Evolutionary conservation across 805 yeast genomes (phyloP).

Genomic region (Zygosaccharomyces gambellarensis): DNA sequence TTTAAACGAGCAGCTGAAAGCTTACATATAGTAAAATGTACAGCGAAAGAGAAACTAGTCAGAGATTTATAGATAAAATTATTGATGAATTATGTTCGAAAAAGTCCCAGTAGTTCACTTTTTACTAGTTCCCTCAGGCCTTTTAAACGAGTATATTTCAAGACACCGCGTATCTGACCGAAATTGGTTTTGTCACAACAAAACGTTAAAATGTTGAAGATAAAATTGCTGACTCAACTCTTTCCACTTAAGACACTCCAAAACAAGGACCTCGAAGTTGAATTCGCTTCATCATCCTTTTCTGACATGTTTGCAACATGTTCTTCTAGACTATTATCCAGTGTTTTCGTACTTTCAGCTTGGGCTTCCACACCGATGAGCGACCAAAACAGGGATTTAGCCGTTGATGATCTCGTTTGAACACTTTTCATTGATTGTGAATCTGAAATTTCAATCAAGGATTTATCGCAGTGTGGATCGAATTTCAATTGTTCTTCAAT

Average conservation of each 20-base stretch:
- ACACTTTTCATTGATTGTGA: neutral
- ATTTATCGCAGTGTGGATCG: neutral
- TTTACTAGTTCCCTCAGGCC: too few relatives aligned
- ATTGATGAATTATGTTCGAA: too few relatives aligned
- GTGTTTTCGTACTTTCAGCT: neutral
- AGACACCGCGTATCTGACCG: too few relatives aligned
- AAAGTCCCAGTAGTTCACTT: too few relatives aligned
- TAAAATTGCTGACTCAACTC: neutral
- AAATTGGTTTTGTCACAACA: too few relatives aligned
- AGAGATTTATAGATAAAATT: too few relatives aligned
- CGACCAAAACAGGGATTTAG: constrained; percentile 4
- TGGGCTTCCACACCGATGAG: neutral
- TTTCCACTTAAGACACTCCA: constrained; percentile 2
- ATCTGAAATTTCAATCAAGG: neutral
- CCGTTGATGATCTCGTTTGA: constrained; percentile 1
- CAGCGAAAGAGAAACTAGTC: too few relatives aligned
- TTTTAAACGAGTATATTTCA: too few relatives aligned
- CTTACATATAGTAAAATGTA: too few relatives aligned
- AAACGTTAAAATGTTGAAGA: too few relatives aligned
- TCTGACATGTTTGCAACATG: neutral
- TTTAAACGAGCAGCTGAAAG: too few relatives aligned
- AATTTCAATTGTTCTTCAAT: neutral
- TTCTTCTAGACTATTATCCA: neutral
- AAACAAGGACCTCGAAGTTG: neutral
- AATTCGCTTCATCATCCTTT: neutral